Evolutionary conservation across 129 eudicot species (phyloP), one percentile per base, ranked within the genome.

Genomic region (Artemisia argyi): DNA sequence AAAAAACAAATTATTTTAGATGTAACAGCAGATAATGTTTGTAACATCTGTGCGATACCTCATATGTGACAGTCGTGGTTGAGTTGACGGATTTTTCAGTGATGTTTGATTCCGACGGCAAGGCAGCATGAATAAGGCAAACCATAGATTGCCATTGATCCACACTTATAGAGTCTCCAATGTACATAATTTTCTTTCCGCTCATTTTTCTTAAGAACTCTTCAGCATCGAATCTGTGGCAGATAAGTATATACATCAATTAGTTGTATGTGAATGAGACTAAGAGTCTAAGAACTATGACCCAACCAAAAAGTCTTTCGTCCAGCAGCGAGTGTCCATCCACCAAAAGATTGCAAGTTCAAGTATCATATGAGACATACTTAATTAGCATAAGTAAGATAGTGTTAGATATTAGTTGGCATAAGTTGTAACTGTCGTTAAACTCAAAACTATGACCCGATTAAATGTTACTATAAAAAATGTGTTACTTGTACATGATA

Each of bases 121-220:
- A 78, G 14, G 87, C 87, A 39, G 80, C 79, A 73, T 84, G 77
- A 68, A 89, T 89, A 35, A 89, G 82, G 68, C 96, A 89, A 8
- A 79, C 75, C 68, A 89, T 73, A 0, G 91, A 86, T 61, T 83
- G 78, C 85, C 85, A 89, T 0, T 79, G 81, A 69, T 85, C 81
- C 35, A 67, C 9, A 61, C 89, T 89, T 2, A 89, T 18, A 1
- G 96, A 89, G 52, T 89, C 96, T 15, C 96, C 96, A 17, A 88
- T 50, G 19, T 72, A 86, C 87, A 86, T 80, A 10, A 86, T 80
- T 19, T 77, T 83, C 68, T 86, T 86, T 0, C 91, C 91, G n/a
- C 72, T 78, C 69, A 64, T 57, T 76, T 73, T 83, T 56, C 14
- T 73, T 59, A 86, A 61, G 65, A 86, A 83, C 20, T 83, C 68